Conservation (phyloP, 2,329 filamentous ascomycete species). For the Monilinia polystroma region DNA sequence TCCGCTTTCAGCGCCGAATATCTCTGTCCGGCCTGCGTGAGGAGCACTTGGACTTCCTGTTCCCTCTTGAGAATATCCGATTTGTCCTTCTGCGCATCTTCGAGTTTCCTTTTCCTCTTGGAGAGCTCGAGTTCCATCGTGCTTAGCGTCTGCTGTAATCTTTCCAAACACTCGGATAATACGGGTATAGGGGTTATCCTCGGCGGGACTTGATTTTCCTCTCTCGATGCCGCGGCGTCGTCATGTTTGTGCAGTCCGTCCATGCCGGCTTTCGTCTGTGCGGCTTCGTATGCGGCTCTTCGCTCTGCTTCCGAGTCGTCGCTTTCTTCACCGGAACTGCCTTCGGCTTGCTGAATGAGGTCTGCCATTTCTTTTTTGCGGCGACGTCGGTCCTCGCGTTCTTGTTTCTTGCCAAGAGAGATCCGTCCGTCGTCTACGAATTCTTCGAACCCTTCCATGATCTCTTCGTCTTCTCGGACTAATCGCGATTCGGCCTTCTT, state of each 20-base stretch:
- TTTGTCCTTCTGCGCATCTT: slow-evolving; percentile 67
- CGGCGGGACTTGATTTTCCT: slow-evolving; percentile 42
- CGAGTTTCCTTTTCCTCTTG: slow-evolving; percentile 60
- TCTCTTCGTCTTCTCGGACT: slow-evolving; percentile 82
- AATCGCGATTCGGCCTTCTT: slow-evolving; percentile 72
- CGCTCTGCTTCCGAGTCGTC: slow-evolving; percentile 71
- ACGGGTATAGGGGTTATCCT: slow-evolving; percentile 77
- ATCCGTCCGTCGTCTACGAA: slow-evolving; percentile 84
- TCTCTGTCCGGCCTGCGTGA: slow-evolving; percentile 76
- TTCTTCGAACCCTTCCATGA: slow-evolving; percentile 90
- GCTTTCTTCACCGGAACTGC: slow-evolving; percentile 57
- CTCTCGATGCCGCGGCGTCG: slow-evolving; percentile 41
- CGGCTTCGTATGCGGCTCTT: slow-evolving; percentile 79
- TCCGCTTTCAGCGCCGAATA: slow-evolving; percentile 59
- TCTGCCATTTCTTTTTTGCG: slow-evolving; percentile 78
- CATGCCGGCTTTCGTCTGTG: slow-evolving; percentile 84
- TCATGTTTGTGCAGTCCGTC: slow-evolving; percentile 61
- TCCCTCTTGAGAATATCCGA: slow-evolving; percentile 67
- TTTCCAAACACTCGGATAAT: slow-evolving; percentile 63
- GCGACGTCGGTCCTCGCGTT: slow-evolving; percentile 65
- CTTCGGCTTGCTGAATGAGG: slow-evolving; percentile 76
- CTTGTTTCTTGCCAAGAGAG: slow-evolving; percentile 74
- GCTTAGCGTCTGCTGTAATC: slow-evolving; percentile 60
- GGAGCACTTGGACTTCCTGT: slow-evolving; percentile 72
- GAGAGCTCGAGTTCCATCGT: slow-evolving; percentile 63